A percentile compares a stretch with the other conserved stretches of the same genome.
Evolutionary conservation across 768 basidiomycete species (phyloP).

Genomic region (Lactarius evosmus): DNA sequence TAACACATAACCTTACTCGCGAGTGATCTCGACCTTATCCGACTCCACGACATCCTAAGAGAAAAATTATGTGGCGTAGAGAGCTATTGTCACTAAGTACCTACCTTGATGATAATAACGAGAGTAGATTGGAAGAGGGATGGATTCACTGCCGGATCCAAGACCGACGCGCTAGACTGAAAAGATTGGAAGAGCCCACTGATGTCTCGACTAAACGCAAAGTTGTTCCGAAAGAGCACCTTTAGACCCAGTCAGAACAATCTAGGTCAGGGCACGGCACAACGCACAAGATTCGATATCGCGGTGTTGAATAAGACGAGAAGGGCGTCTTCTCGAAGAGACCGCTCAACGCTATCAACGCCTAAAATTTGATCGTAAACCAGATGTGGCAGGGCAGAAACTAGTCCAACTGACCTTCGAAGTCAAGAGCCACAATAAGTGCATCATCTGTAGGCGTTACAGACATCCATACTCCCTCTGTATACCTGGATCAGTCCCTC

Average conservation of each 20-base stretch:
- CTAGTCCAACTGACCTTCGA: conserved; percentile 45
- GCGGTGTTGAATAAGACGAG: conserved; percentile 64
- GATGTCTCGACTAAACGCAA: conserved; percentile 59
- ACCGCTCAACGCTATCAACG: conserved; percentile 61
- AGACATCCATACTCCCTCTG: conserved; percentile 69
- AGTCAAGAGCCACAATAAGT: conserved; percentile 59
- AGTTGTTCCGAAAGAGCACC: conserved; percentile 66
- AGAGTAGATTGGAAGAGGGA: conserved; percentile 56
- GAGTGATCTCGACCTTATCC: conserved; percentile 54
- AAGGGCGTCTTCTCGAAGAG: conserved; percentile 59
- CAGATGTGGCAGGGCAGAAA: not conserved
- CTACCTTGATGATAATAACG: conserved; percentile 61
- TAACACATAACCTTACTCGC: conserved; percentile 43
- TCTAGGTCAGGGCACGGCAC: not conserved
- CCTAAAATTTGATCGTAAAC: conserved; percentile 34
- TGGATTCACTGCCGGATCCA: conserved; percentile 58
- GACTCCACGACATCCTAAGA: conserved; percentile 59
- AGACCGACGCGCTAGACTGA: conserved; percentile 52
- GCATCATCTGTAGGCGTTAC: conserved; percentile 56
- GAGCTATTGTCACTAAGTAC: not conserved
- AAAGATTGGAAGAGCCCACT: conserved; percentile 59
- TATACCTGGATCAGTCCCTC: too few species aligned
- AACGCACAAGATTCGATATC: conserved; percentile 55
- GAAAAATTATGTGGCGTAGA: not conserved
- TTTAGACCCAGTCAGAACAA: not conserved